Base-by-base conservation (phyloP, 2,329 filamentous ascomycete species). In the Talaromyces pinophilus region DNA sequence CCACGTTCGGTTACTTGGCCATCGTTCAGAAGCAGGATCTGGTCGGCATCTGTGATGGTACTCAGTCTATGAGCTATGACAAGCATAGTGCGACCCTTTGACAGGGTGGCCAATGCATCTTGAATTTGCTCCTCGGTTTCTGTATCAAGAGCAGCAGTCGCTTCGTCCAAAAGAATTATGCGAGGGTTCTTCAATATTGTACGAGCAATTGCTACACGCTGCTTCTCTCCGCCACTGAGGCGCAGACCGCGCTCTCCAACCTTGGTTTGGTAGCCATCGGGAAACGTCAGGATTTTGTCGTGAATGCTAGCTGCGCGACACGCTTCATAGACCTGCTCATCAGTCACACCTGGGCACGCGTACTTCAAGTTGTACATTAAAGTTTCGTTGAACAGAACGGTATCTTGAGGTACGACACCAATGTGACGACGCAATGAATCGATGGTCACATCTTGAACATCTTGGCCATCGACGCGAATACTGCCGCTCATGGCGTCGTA, bases 371-470 rank as follows among this genome's bases (percentile, higher is more conserved):
- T 97, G 81, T 96, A 97, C 92, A 97, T 95, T 69, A 97, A 82
- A 0, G 91, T 90, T 77, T 97, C 93, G 76, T 97, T 97, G 85
- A 97, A 97, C 54, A 97, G 83, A 5, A 96, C 91, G 4, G 94
- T 97, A 73, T 99, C 95, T 78, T 99, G 95, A 0, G 95, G 95
- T 6, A 99, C 95, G 52, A 99, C 94, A 28, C 95, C 95, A 73
- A 99, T 97, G 76, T 93, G 90, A 67, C 87, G 86, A 71, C 95
- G 88, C 65, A 99, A 84, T n/a, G 93, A 97, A 79, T 97, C 92
- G 72, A 98, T 97, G 1, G 92, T 96, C 67, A 97, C 82, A 70
- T 93, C 88, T 76, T 91, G 88, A 59, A 97, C 91, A 75, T 97
- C 88, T 67, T 89, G 86, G 7, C 90, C 92, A 75, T 98, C 95